phyloP scores from a whole-genome alignment of 2,329 filamentous ascomycete species.

The Aureobasidium sp. region DNA sequence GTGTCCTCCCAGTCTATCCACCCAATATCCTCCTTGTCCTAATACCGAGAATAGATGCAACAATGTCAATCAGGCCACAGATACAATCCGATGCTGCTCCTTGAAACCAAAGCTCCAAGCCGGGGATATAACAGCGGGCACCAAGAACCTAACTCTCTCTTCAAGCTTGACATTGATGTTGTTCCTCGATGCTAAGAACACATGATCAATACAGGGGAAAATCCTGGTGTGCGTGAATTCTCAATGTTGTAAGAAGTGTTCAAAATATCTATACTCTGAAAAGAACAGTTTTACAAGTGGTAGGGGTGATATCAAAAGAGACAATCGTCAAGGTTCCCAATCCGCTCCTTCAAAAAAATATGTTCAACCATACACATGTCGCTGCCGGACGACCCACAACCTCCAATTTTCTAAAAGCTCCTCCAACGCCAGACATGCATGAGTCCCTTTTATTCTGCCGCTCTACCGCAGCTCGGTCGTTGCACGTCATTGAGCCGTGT shows the following conservation, averaged over 20 bases:
- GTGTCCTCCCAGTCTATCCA: too few relatives aligned
- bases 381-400: not conserved
- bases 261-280: not conserved
- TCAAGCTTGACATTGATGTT: too few relatives aligned
- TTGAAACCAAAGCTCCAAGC: too few relatives aligned
- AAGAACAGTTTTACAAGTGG: not conserved
- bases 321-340: not conserved
- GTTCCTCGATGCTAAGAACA: too few relatives aligned
- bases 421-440: constrained; percentile 5
- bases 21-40: not conserved
- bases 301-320: not conserved
- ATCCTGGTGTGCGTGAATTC: too few relatives aligned
- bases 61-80: not conserved
- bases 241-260: not conserved
- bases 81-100: not conserved
- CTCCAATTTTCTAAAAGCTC: not conserved
- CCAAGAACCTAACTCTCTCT: too few relatives aligned
- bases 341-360: not conserved
- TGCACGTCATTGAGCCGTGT: not conserved
- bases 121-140: too few relatives aligned
- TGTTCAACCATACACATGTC: not conserved
- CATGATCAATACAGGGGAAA: too few relatives aligned
- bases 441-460: not conserved
- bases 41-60: too few relatives aligned
- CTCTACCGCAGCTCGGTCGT: not conserved